Evolutionary conservation across 2,329 filamentous ascomycete genomes (phyloP).

Genomic region (Alternaria viburni): DNA sequence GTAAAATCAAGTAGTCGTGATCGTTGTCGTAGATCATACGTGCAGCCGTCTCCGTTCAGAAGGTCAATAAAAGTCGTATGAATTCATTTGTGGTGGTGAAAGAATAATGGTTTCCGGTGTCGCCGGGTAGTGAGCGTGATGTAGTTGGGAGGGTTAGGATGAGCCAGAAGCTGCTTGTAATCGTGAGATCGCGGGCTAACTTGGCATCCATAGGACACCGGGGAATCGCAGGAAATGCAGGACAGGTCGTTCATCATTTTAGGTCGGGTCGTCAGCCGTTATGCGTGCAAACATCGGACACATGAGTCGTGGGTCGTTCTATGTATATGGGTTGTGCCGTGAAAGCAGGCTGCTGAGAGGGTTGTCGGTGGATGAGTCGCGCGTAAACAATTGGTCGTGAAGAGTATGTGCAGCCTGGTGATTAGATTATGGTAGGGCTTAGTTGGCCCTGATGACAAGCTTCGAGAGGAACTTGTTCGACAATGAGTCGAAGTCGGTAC

Average conservation of each 20-base stretch:
- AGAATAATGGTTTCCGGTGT: slow-evolving; percentile 17
- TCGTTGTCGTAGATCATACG: slow-evolving; percentile 35
- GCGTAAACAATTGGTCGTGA: slow-evolving; percentile 21
- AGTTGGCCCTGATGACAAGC: slow-evolving; percentile 94
- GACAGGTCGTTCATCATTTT: slow-evolving; percentile 41
- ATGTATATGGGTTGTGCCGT: slow-evolving; percentile 37
- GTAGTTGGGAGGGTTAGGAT: slow-evolving; percentile 34
- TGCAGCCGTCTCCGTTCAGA: slow-evolving; percentile 30
- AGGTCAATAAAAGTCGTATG: slow-evolving; percentile 27
- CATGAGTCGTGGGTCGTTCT: slow-evolving; percentile 41
- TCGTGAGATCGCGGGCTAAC: slow-evolving; percentile 35
- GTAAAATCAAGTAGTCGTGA: slow-evolving; percentile 19
- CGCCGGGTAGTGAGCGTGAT: slow-evolving; percentile 33
- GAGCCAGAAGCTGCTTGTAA: slow-evolving; percentile 16
- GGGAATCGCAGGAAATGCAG: slow-evolving; percentile 47
- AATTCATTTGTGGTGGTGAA: slow-evolving; percentile 28
- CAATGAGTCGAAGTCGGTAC: slow-evolving; percentile 89
- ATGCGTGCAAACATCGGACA: slow-evolving; percentile 38
- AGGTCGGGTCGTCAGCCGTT: slow-evolving; percentile 44
- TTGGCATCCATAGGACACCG: slow-evolving; percentile 43
- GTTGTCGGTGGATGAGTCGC: slow-evolving; percentile 35
- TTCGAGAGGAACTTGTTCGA: slow-evolving; percentile 98
- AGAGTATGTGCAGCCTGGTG: slow-evolving; percentile 21
- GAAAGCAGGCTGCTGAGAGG: slow-evolving; percentile 30
- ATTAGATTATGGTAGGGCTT: slow-evolving; percentile 31